Conservation (phyloP, 2,329 filamentous ascomycete species). For the Exserohilum rostratum region DNA sequence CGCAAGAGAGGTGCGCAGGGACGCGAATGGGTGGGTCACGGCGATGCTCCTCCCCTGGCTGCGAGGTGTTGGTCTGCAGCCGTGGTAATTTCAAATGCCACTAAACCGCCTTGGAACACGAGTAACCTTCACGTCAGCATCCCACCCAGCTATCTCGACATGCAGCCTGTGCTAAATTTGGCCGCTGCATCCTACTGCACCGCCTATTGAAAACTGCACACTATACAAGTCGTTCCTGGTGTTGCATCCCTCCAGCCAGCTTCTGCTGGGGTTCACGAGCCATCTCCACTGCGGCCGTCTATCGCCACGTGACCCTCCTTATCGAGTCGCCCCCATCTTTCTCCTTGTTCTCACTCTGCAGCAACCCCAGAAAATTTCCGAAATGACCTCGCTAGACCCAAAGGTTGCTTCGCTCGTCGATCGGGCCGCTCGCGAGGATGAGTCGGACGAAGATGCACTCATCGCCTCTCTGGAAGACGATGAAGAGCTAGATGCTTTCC, state of each 20-base stretch:
- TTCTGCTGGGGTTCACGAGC: background rate
- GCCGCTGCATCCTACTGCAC: background rate
- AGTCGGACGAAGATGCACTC: slow-evolving; percentile 65
- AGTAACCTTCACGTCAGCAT: slow-evolving; percentile 27
- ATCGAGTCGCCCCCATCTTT: slow-evolving; percentile 14
- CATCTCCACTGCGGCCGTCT: slow-evolving; percentile 1
- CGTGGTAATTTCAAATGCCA: slow-evolving; percentile 36
- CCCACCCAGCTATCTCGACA: slow-evolving; percentile 7
- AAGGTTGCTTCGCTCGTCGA: slow-evolving; percentile 60
- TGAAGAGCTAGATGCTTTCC: slow-evolving; percentile 59
- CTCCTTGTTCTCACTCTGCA: slow-evolving; percentile 24
- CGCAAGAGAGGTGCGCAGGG: slow-evolving; percentile 34
- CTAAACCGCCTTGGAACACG: slow-evolving; percentile 31
- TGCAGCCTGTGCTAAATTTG: slow-evolving; percentile 13
- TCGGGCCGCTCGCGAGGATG: slow-evolving; percentile 47
- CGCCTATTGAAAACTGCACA: background rate
- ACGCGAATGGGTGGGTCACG: slow-evolving; percentile 34
- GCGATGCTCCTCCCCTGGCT: slow-evolving; percentile 35
- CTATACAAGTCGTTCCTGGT: background rate
- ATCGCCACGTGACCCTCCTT: slow-evolving; percentile 26
- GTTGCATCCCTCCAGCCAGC: background rate
- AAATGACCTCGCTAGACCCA: slow-evolving; percentile 57
- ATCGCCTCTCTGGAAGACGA: slow-evolving; percentile 66
- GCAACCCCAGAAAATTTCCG: slow-evolving; percentile 16
- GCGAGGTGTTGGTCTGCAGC: slow-evolving; percentile 19